A percentile compares a stretch with the other conserved stretches of the same genome.
These are phyloP conservation scores for Adansonia grandidieri DNA, from an alignment of 441 rosid genomes.

Conservation along the genomic window DNA sequence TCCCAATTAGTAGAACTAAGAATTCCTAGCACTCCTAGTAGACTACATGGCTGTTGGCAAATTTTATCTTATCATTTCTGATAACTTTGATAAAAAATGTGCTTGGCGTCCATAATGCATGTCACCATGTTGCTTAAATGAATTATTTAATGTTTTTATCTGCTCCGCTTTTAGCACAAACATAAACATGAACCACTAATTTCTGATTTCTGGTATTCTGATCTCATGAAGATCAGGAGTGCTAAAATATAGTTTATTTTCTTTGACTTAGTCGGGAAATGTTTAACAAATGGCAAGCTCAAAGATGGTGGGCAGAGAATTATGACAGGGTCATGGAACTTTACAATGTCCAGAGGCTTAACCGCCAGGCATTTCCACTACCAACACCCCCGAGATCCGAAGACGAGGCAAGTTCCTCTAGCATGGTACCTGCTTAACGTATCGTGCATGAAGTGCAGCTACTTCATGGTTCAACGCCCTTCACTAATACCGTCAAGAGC, in stretches of 20 bases:
- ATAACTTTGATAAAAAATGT: neutral
- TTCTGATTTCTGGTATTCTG: conserved; percentile 18
- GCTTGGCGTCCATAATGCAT: conserved; percentile 22
- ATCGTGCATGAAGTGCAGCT: neutral
- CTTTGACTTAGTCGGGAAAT: conserved; percentile 72
- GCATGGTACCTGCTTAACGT: neutral
- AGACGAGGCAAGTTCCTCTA: conserved; percentile 69
- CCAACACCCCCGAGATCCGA: conserved; percentile 89
- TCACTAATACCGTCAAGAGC: neutral
- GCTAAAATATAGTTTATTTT: conserved; percentile 33
- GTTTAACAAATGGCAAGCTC: conserved; percentile 95
- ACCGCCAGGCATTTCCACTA: conserved; percentile 88
- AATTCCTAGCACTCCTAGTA: too few species aligned
- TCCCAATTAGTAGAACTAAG: too few species aligned
- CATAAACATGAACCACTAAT: neutral
- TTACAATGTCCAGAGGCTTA: conserved; percentile 91
- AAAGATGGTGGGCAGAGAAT: conserved; percentile 98
- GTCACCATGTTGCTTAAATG: neutral
- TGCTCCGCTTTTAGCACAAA: conserved; percentile 2
- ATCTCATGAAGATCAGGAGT: conserved; percentile 15
- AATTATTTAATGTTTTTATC: neutral
- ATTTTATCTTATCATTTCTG: too few species aligned
- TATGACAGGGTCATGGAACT: conserved; percentile 90
- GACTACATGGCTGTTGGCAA: too few species aligned
- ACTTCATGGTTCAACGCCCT: neutral